Evolutionary conservation across 2,329 filamentous ascomycete species (phyloP).

Genomic region (Malbranchea cinnamomea): DNA sequence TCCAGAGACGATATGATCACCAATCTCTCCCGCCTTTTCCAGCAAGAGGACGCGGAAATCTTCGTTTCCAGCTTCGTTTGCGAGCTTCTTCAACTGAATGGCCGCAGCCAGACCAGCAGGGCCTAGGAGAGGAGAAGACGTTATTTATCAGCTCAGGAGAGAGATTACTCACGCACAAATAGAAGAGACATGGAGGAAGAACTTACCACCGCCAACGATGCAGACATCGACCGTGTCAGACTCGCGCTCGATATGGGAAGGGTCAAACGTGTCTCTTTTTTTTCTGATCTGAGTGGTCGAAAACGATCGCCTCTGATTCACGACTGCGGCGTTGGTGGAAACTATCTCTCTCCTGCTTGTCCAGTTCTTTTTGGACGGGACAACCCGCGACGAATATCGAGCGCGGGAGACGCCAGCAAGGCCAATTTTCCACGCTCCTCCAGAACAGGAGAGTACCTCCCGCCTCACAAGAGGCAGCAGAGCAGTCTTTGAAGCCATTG

Average conservation of each 20-base stretch:
- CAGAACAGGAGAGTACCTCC: slow-evolving; percentile 19
- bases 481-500: slow-evolving; percentile 28
- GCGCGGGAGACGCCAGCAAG: slow-evolving; percentile 7
- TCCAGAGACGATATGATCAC: slow-evolving; percentile 87
- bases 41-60: slow-evolving; percentile 86
- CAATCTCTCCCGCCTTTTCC: slow-evolving; percentile 90
- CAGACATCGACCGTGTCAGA: slow-evolving; percentile 90
- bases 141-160: slow-evolving; percentile 4
- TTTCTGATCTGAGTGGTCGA: slow-evolving; percentile 28
- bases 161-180: background rate
- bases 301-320: slow-evolving; percentile 27
- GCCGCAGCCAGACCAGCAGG: slow-evolving; percentile 85
- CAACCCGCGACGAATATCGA: slow-evolving; percentile 11
- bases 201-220: slow-evolving; percentile 73
- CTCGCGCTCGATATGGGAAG: slow-evolving; percentile 60
- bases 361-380: slow-evolving; percentile 4
- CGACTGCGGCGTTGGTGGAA: background rate
- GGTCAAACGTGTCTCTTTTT: slow-evolving; percentile 46
- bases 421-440: slow-evolving; percentile 16
- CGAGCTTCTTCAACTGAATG: slow-evolving; percentile 88
- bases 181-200: background rate
- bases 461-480: slow-evolving; percentile 29
- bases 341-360: slow-evolving; percentile 1
- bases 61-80: slow-evolving; percentile 86
- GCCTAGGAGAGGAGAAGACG: slow-evolving; percentile 30